phyloP scores from a whole-genome alignment of 371 early-diverging fungal species.

The Mucor circinelloides region DNA sequence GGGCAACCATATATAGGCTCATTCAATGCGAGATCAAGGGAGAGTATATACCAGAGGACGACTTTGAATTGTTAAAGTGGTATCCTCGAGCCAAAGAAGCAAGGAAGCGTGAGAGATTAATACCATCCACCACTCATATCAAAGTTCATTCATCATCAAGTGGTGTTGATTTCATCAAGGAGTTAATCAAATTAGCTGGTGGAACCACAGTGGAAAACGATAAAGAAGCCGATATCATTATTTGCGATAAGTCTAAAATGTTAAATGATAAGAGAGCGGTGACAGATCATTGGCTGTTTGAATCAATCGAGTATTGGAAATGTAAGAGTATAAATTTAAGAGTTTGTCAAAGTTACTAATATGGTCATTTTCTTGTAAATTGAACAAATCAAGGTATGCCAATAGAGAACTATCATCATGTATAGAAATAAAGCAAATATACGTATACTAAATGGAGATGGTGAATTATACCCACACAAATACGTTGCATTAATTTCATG shows the following conservation, averaged over 20 bases:
- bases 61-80: slow-evolving; percentile 14
- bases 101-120: slow-evolving; percentile 1
- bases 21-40: neutral
- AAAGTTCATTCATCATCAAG: neutral
- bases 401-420: neutral
- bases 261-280: slow-evolving; percentile 8
- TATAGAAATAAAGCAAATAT: slow-evolving; percentile 1
- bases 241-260: slow-evolving; percentile 8
- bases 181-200: slow-evolving; percentile 12
- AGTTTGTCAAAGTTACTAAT: neutral
- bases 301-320: slow-evolving; percentile 26
- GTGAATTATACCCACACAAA: neutral
- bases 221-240: slow-evolving; percentile 16
- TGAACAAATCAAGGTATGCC: slow-evolving; percentile 3
- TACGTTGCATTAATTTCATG: slow-evolving; percentile 1
- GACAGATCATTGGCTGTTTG: slow-evolving; percentile 22
- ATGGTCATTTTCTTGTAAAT: neutral
- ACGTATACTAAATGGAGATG: neutral
- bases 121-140: slow-evolving; percentile 8
- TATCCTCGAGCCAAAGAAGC: slow-evolving; percentile 7
- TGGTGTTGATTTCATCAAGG: slow-evolving; percentile 4
- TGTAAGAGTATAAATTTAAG: slow-evolving; percentile 13
- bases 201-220: neutral
- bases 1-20: slow-evolving; percentile 5
- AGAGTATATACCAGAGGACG: neutral